Evolutionary conservation across 2,329 filamentous ascomycete species (phyloP).

Genomic region (Pseudogymnoascus sp.): DNA sequence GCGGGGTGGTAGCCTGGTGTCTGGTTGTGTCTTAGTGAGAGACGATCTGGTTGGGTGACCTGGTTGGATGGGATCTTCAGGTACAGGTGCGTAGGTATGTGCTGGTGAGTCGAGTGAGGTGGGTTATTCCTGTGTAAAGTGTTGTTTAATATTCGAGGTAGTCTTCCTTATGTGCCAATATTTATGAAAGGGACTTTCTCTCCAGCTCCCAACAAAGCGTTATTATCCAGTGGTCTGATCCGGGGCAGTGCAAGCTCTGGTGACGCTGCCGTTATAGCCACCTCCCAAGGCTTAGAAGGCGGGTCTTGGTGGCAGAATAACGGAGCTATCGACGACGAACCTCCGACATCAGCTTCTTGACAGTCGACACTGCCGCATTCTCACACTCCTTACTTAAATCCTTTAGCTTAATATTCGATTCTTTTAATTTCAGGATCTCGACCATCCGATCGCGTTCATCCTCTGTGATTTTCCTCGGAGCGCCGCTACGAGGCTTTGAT

Average conservation of each 20-base stretch:
- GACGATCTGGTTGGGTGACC: background rate
- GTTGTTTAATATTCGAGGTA: background rate
- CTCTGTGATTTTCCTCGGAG: background rate
- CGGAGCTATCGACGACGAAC: background rate
- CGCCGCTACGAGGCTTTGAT: background rate
- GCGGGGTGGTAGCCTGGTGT: background rate
- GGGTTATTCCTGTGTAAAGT: background rate
- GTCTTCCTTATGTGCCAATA: background rate
- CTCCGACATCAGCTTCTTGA: background rate
- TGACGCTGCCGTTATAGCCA: background rate
- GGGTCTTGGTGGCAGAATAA: background rate
- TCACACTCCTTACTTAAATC: constrained; percentile 6
- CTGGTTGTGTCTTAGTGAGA: background rate
- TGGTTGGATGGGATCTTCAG: background rate
- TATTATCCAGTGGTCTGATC: background rate
- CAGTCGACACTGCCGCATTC: background rate
- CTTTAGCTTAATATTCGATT: background rate
- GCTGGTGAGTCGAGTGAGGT: background rate
- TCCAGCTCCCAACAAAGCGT: background rate
- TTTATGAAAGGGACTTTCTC: background rate
- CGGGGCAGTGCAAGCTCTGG: background rate
- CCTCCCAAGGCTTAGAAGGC: background rate
- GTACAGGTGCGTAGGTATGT: background rate
- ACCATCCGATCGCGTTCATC: constrained; percentile 12
- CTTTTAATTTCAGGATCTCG: constrained; percentile 6